These are phyloP conservation scores for Cystofilobasidium capitatum DNA, from an alignment of 768 basidiomycete species.

Conservation along the genomic window DNA sequence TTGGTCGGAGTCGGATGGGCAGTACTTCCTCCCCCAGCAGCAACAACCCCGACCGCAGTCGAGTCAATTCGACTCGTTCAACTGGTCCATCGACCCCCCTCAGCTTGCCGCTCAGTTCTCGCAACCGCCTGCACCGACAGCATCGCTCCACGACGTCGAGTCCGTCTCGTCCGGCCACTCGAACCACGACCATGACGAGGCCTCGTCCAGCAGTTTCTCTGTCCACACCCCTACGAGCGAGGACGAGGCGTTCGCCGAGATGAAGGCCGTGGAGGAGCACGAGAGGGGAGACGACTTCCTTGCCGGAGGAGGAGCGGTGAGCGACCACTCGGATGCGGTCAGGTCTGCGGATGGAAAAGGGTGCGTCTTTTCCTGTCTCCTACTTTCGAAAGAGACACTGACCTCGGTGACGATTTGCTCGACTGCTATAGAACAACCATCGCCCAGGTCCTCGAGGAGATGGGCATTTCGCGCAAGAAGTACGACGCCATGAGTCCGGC, in stretches of 20 bases:
- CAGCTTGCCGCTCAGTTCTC: no score
- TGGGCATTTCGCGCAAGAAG: constrained; percentile 8
- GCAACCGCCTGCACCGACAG: not conserved
- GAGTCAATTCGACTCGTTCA: not conserved
- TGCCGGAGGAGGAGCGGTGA: not conserved
- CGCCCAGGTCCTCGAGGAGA: constrained; percentile 17
- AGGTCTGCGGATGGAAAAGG: not conserved
- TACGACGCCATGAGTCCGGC: constrained; percentile 3
- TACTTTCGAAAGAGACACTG: not conserved
- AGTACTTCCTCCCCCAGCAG: not conserved
- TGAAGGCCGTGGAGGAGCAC: not conserved
- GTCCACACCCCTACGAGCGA: not conserved
- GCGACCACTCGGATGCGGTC: not conserved
- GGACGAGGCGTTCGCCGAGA: not conserved
- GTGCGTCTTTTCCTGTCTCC: not conserved
- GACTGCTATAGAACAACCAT: not conserved
- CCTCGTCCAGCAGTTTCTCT: not conserved
- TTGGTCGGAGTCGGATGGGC: not conserved
- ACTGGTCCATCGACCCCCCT: not conserved
- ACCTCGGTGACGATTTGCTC: not conserved
- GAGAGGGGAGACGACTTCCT: not conserved
- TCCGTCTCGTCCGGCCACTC: not conserved
- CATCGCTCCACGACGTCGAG: not conserved
- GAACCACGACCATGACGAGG: not conserved
- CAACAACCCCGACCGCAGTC: not conserved